phyloP scores from a whole-genome alignment of 2,329 filamentous ascomycete species.

The Talaromyces marneffei region DNA sequence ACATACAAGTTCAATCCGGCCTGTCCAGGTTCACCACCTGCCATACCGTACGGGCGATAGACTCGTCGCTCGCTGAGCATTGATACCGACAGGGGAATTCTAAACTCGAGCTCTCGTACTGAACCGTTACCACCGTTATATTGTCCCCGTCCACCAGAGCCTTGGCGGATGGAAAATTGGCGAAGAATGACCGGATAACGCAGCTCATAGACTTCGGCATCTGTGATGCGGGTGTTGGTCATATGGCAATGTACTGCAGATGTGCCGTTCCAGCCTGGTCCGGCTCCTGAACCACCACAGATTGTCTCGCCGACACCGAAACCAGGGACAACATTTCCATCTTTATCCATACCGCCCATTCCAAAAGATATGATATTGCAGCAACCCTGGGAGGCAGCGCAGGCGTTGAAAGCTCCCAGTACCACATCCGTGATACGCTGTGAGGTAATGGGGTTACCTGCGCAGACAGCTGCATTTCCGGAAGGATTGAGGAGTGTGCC shows the following conservation, averaged over 20 bases:
- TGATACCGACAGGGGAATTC: slow-evolving; percentile 16
- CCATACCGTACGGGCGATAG: slow-evolving; percentile 14
- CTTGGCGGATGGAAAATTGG: slow-evolving; percentile 10
- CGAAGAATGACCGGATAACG: slow-evolving; percentile 11
- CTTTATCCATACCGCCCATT: slow-evolving; percentile 61
- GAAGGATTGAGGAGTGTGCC: slow-evolving; percentile 69
- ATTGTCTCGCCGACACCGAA: slow-evolving; percentile 90
- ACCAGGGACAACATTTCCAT: slow-evolving; percentile 55
- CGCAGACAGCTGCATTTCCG: slow-evolving; percentile 71
- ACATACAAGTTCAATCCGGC: slow-evolving; percentile 12
- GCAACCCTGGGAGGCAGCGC: slow-evolving; percentile 72
- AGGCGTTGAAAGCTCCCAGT: slow-evolving; percentile 71
- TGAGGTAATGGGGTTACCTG: slow-evolving; percentile 72
- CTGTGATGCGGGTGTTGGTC: slow-evolving; percentile 83
- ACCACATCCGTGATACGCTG: slow-evolving; percentile 81
- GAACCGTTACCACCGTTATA: slow-evolving; percentile 12
- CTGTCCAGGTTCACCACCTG: slow-evolving; percentile 10
- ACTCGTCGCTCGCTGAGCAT: slow-evolving; percentile 21
- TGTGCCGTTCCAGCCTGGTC: slow-evolving; percentile 68
- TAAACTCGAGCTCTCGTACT: slow-evolving; percentile 7
- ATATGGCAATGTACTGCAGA: slow-evolving; percentile 77
- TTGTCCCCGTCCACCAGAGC: slow-evolving; percentile 9
- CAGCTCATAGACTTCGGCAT: slow-evolving; percentile 42
- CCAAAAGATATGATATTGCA: slow-evolving; percentile 83
- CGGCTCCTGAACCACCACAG: slow-evolving; percentile 71